Percentiles rank a stretch among this genome's conserved stretches.
phyloP scores from a whole-genome alignment of 2,329 filamentous ascomycete genomes.

The Orbilia javanica region DNA sequence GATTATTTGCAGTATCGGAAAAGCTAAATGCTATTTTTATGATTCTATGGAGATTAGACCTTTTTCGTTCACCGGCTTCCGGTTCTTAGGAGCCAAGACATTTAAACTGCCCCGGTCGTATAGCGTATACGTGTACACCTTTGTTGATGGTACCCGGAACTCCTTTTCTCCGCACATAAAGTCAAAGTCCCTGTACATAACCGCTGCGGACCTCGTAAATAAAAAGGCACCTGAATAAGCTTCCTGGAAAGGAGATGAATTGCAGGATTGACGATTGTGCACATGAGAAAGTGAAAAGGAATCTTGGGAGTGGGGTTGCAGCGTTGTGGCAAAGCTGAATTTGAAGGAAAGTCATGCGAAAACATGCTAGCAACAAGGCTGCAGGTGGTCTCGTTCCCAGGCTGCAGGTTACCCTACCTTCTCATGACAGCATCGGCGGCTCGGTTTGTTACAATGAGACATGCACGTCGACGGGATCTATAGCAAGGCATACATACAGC shows the following conservation, averaged over 20 bases:
- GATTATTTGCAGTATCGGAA: not conserved
- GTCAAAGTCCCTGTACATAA: not conserved
- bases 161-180: not conserved
- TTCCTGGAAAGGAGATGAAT: conserved; percentile 15
- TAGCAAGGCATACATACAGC: not conserved
- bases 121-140: not conserved
- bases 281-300: not conserved
- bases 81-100: not conserved
- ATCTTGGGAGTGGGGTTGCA: conserved; percentile 7
- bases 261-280: conserved; percentile 31
- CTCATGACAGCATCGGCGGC: not conserved
- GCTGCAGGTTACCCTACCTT: no score
- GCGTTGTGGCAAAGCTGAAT: conserved; percentile 13
- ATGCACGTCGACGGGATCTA: not conserved
- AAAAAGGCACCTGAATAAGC: not conserved
- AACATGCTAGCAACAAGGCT: no score
- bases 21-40: not conserved
- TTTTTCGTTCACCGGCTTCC: not conserved
- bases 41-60: no score
- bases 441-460: not conserved
- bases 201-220: not conserved
- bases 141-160: conserved; percentile 2
- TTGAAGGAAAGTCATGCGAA: not conserved
- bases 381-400: no score
- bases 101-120: not conserved